These are phyloP conservation scores for Globisporangium irregulare DNA, from an alignment of 352 stramenopile genomes.

Conservation along the genomic window DNA sequence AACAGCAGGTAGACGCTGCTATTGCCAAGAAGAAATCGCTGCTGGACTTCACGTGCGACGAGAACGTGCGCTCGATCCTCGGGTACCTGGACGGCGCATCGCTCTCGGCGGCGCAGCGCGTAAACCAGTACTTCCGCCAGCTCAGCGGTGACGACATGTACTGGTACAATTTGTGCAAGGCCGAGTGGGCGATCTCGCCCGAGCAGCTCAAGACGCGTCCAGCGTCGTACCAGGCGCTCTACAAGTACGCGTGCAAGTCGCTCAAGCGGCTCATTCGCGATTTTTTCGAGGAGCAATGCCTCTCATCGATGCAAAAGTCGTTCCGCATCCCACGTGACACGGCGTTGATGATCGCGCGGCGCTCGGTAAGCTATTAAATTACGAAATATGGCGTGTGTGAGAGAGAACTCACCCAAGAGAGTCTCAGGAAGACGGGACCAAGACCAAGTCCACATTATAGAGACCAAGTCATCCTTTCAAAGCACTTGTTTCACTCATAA, in stretches of 20 bases:
- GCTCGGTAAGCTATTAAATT: slow-evolving; percentile 13
- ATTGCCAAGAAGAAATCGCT: slow-evolving; percentile 24
- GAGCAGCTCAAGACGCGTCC: slow-evolving; percentile 55
- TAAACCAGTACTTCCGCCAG: slow-evolving; percentile 54
- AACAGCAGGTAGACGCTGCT: slow-evolving; percentile 3
- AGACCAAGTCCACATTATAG: slow-evolving; percentile 1
- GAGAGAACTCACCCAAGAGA: not conserved
- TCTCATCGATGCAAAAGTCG: slow-evolving; percentile 65
- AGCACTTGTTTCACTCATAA: not conserved
- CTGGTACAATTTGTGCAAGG: slow-evolving; percentile 65
- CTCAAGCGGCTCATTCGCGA: slow-evolving; percentile 74
- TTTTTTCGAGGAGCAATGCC: slow-evolving; percentile 76
- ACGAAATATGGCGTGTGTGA: not conserved
- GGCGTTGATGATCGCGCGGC: slow-evolving; percentile 49
- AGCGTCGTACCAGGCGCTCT: slow-evolving; percentile 69
- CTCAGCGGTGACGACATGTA: slow-evolving; percentile 56
- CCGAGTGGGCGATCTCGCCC: slow-evolving; percentile 76
- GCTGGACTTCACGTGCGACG: slow-evolving; percentile 74
- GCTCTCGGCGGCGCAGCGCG: slow-evolving; percentile 48
- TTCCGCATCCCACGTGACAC: slow-evolving; percentile 62
- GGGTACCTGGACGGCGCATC: slow-evolving; percentile 69
- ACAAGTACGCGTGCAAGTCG: slow-evolving; percentile 71
- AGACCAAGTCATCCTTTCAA: not conserved
- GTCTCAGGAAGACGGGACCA: not conserved
- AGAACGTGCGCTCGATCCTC: slow-evolving; percentile 61